Conservation (phyloP, 176 grass and related monocot species). For the Alloteropsis semialata region DNA sequence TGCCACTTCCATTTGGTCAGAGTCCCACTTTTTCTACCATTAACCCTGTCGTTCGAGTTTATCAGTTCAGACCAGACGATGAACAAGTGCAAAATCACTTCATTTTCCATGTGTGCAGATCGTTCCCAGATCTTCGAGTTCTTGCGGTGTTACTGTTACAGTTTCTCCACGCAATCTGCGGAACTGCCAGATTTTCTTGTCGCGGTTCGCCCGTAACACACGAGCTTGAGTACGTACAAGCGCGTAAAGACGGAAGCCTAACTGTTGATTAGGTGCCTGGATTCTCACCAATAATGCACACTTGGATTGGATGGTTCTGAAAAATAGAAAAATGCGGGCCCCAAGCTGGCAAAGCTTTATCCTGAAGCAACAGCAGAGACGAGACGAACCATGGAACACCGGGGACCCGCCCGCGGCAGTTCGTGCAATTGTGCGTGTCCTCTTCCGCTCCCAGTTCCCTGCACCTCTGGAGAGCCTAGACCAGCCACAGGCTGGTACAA, state of each 20-base stretch:
- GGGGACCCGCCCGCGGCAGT: not conserved
- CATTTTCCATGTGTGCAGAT: not conserved
- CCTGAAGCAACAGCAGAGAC: not conserved
- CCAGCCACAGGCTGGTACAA: too few species aligned
- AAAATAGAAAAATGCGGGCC: not conserved
- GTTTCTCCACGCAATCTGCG: not conserved
- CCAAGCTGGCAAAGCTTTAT: not conserved
- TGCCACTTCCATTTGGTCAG: too few species aligned
- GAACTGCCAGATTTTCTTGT: not conserved
- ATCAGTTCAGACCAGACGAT: not conserved
- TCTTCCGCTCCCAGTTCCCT: not conserved
- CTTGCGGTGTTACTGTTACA: not conserved
- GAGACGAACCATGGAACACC: too few species aligned
- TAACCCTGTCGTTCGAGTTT: not conserved
- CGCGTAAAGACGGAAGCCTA: not conserved
- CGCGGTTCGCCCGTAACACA: not conserved
- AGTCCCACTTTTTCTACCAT: too few species aligned
- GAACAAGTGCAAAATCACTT: not conserved
- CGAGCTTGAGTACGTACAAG: not conserved
- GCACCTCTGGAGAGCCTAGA: not conserved
- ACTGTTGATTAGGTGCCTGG: not conserved
- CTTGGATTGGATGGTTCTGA: not conserved
- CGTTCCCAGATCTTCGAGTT: not conserved
- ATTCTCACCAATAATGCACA: not conserved
- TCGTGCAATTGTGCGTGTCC: not conserved